phyloP scores from a whole-genome alignment of 2,329 filamentous ascomycete genomes.

The Dichotomopilus funicola region DNA sequence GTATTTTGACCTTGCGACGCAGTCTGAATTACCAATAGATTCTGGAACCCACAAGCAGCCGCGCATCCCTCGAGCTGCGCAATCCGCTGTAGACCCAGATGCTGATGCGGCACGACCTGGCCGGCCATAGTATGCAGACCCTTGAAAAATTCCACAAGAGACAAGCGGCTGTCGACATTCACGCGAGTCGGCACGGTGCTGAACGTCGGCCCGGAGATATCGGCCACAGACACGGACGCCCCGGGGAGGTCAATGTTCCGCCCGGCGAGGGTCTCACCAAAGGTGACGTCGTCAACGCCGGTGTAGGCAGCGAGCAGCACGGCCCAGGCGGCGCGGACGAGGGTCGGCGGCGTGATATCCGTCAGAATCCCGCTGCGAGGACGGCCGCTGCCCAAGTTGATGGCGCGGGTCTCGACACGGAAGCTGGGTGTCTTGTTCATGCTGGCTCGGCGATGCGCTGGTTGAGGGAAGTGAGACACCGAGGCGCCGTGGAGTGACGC shows the following conservation, averaged over 20 bases:
- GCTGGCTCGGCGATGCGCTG: constrained; percentile 11
- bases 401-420: constrained; percentile 10
- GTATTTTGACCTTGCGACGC: background rate
- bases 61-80: constrained; percentile 20
- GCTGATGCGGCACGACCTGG: constrained; percentile 17
- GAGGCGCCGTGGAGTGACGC: constrained; percentile 12
- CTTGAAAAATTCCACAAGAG: constrained; percentile 13
- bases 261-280: constrained; percentile 27
- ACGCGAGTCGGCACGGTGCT: constrained; percentile 22
- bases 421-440: constrained; percentile 9
- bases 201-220: constrained; percentile 24
- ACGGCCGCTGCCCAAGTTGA: constrained; percentile 1
- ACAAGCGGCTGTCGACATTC: background rate
- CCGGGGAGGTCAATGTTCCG: constrained; percentile 23
- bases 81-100: constrained; percentile 23
- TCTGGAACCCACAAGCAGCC: constrained; percentile 21
- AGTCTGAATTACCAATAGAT: constrained; percentile 20
- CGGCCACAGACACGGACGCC: constrained; percentile 4
- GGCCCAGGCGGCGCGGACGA: constrained; percentile 35
- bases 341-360: constrained; percentile 20
- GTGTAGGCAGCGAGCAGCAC: constrained; percentile 32
- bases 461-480: constrained; percentile 33
- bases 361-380: constrained; percentile 7
- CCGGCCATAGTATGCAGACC: constrained; percentile 16
- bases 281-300: constrained; percentile 33